Evolutionary conservation across 2,329 filamentous ascomycete genomes (phyloP), one percentile per base, ranked within the genome.

Genomic region (Epichloe uncinata): DNA sequence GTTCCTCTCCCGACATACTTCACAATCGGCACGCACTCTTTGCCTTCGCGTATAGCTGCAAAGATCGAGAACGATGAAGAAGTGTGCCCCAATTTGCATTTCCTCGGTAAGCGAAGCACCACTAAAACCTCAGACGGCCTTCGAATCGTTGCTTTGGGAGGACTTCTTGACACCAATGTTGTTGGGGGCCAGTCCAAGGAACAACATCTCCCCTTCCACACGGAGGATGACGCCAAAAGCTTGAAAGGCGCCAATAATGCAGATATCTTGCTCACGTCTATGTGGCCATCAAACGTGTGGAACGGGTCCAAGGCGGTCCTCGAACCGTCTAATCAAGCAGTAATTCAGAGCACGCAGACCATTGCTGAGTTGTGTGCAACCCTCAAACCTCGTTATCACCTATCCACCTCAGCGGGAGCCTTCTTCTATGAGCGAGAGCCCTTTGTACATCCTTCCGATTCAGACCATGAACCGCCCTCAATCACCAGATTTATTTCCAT

Each of bases 401-500:
- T 97, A 60, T 81, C 87, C 2, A 73, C 78, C 3, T 86, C 86
- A 0, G 74, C 79, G 1, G 65, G 63, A 8, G 68, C 74, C 6
- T 82, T 82, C 58, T 91, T 86, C 67, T 97, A 84, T 63, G 91
- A 98, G 68, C 82, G 93, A 50, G 93, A 97, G 66, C 88, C 91
- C 0, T 98, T 96, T 70, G 82, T 93, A 60, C 84, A 95, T 62
- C 73, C 77, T 1, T 57, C 67, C 6, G 63, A 66, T 37, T 66
- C 68, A 13, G 69, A 69, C 0, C 58, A 64, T 6, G 74, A 82
- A 50, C 67, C 72, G 20, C 75, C 76, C 55, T 69, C 73, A 1
- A 67, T 94, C 9, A 97, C 93, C 1, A 81, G 93, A 16, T 98
- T 98, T 69, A 85, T 97, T 59, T 94, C 89, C 48, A 72, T 97